Conservation (phyloP, 805 yeast genomes). For the Zygotorulaspora chibaensis region DNA sequence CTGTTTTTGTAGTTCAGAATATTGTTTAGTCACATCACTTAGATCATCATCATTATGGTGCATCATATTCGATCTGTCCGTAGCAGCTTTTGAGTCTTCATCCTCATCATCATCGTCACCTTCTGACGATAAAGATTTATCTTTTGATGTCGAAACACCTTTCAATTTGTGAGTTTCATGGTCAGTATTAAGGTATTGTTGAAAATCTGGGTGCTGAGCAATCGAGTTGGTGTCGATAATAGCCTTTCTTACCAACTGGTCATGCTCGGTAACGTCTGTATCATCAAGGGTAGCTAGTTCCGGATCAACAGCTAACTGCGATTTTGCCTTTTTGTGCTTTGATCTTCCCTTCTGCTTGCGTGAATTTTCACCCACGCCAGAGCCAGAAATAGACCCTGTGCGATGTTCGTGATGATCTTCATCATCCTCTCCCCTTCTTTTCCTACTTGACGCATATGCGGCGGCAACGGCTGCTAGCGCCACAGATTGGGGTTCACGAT, state of each 20-base stretch:
- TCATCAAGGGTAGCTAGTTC: slow-evolving; percentile 50
- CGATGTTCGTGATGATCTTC: slow-evolving; percentile 5
- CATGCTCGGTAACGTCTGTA: slow-evolving; percentile 46
- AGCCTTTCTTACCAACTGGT: slow-evolving; percentile 64
- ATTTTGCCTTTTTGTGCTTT: slow-evolving; percentile 16
- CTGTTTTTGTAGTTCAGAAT: slow-evolving; percentile 18
- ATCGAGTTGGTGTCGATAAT: slow-evolving; percentile 64
- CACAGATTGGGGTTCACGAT: slow-evolving; percentile 22
- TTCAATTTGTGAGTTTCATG: slow-evolving; percentile 19
- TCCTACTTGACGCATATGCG: slow-evolving; percentile 27
- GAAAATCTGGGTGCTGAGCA: slow-evolving; percentile 43
- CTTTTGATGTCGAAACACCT: slow-evolving; percentile 9
- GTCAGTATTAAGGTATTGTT: slow-evolving; percentile 33
- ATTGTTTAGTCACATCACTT: slow-evolving; percentile 13
- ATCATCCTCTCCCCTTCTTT: slow-evolving; percentile 14
- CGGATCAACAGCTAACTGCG: slow-evolving; percentile 49
- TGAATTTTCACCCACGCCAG: slow-evolving; percentile 9
- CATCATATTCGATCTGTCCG: slow-evolving; percentile 7
- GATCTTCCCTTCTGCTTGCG: slow-evolving; percentile 20
- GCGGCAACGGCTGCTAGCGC: slow-evolving; percentile 36
- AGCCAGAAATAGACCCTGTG: not conserved
- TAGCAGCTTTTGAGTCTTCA: slow-evolving; percentile 11
- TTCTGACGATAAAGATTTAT: slow-evolving; percentile 5
- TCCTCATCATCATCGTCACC: slow-evolving; percentile 6
- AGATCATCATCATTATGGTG: slow-evolving; percentile 10